Percentiles rank a stretch among this genome's conserved stretches.
Conservation (phyloP, 176 grass and related monocot species). For the barley (Hordeum vulgare) region MorexV3_pseudomolecules_assembly NC_058518.1:3579957-3580456, state of each 20-base stretch:
- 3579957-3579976: neutral
- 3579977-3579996: neutral
- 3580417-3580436: neutral
- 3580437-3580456: neutral
- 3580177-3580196: neutral
- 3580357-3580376: neutral
- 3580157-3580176: neutral
- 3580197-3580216: neutral
- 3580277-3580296: no score
- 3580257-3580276: no score
- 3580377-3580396: conserved; percentile 12
- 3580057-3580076: neutral
- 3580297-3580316: no score
- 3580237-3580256: no score
- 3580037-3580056: conserved; percentile 17
- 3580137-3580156: neutral
- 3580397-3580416: conserved; percentile 5
- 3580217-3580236: no score
- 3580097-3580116: neutral
- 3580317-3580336: no score
- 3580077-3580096: neutral
- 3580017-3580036: conserved; percentile 8
- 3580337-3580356: no score
- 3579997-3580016: neutral
- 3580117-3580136: neutral